These are phyloP conservation scores for Rhizopus microsporus DNA, from an alignment of 371 early-diverging fungal species.

Conservation along the genomic window DNA sequence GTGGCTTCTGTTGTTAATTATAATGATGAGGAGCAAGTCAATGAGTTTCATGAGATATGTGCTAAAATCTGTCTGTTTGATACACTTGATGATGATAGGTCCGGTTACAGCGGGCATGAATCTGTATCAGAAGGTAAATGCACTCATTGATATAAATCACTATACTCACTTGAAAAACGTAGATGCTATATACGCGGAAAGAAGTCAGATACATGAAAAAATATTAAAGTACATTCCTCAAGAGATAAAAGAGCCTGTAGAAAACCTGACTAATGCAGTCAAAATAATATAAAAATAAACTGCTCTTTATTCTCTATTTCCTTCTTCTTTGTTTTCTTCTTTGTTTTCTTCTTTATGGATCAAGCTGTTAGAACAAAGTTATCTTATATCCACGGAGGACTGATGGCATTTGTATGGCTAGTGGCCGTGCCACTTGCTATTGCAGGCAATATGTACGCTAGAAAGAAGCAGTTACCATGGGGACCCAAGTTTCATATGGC, in stretches of 20 bases:
- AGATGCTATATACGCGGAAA: conserved; percentile 40
- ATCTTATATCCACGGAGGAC: conserved; percentile 22
- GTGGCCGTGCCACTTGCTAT: conserved; percentile 36
- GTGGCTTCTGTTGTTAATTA: conserved; percentile 72
- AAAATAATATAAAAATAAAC: conserved; percentile 35
- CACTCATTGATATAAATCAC: neutral
- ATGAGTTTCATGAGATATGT: conserved; percentile 67
- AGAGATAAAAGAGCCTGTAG: conserved; percentile 79
- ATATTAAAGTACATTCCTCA: conserved; percentile 78
- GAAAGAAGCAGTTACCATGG: conserved; percentile 29
- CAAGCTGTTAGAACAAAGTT: conserved; percentile 15
- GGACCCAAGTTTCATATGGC: conserved; percentile 40
- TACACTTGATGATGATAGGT: neutral
- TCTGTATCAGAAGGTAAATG: neutral
- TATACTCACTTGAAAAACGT: neutral
- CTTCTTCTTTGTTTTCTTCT: conserved; percentile 7
- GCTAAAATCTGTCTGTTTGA: conserved; percentile 51
- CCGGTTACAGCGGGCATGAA: neutral
- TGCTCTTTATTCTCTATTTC: conserved; percentile 1
- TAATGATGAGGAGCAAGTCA: conserved; percentile 58
- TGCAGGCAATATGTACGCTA: conserved; percentile 30
- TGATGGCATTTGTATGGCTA: conserved; percentile 40
- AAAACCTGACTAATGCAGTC: conserved; percentile 72
- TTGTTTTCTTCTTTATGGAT: conserved; percentile 18
- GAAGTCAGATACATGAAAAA: conserved; percentile 70